phyloP scores from a whole-genome alignment of 805 yeast species.

The Diddensiella transvaalensis region DNA sequence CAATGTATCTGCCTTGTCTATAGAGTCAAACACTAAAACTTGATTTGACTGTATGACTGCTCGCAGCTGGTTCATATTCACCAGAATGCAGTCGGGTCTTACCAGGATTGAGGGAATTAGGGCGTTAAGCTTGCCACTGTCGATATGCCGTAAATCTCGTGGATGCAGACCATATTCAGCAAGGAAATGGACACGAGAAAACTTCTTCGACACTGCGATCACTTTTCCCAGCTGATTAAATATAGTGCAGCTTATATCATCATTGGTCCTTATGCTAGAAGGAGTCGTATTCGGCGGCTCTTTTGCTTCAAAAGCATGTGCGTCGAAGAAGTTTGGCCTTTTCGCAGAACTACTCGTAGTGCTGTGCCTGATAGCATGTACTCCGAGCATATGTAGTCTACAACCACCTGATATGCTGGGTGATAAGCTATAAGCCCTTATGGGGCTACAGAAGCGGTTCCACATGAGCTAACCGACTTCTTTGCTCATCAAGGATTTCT shows the following conservation, averaged over 20 bases:
- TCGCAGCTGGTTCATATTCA: constrained; percentile 60
- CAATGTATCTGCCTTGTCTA: constrained; percentile 48
- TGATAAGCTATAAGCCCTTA: no score
- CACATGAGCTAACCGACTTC: no score
- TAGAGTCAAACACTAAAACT: constrained; percentile 62
- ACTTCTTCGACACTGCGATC: constrained; percentile 51
- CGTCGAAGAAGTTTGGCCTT: constrained; percentile 1
- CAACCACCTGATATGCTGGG: no score
- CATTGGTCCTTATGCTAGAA: neutral
- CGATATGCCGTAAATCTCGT: constrained; percentile 82
- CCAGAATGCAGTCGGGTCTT: constrained; percentile 52
- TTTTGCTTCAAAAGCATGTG: constrained; percentile 3
- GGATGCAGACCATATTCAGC: constrained; percentile 74
- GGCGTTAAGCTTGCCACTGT: constrained; percentile 52
- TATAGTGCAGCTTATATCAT: constrained; percentile 47
- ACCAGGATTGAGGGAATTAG: constrained; percentile 66
- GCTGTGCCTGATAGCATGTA: neutral
- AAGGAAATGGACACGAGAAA: constrained; percentile 53
- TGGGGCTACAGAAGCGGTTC: no score
- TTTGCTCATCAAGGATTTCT: no score
- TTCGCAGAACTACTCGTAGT: no score
- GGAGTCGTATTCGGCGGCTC: constrained; percentile 3
- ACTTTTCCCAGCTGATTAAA: constrained; percentile 57
- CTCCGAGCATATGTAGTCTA: neutral
- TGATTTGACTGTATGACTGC: constrained; percentile 55